These are phyloP conservation scores for Sabuloglossum arenarium DNA, from an alignment of 495 filamentous ascomycete genomes.

Conservation along the genomic window DNA sequence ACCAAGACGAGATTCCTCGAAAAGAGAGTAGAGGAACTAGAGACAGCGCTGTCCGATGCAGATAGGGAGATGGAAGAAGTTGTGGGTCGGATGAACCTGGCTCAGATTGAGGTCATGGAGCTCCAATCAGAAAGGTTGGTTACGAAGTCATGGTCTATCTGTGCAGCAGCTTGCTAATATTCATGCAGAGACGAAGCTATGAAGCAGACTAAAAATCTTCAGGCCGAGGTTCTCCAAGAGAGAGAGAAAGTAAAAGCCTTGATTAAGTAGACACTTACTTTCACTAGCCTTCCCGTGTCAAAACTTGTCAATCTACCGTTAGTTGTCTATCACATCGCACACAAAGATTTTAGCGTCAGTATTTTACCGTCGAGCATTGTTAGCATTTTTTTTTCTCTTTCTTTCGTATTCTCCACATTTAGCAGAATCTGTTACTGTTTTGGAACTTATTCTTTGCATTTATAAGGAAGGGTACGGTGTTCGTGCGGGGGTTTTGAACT, in stretches of 20 bases:
- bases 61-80: constrained; percentile 92
- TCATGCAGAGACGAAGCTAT: constrained; percentile 57
- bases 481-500: not conserved
- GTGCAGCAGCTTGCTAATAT: constrained; percentile 14
- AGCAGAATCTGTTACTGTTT: not conserved
- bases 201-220: constrained; percentile 57
- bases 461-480: not conserved
- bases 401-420: too few relatives aligned
- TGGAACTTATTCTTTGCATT: not conserved
- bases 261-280: constrained; percentile 7
- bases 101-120: constrained; percentile 84
- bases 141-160: constrained; percentile 4
- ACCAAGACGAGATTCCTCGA: constrained; percentile 53
- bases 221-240: constrained; percentile 39
- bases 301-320: not conserved
- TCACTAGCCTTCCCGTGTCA: not conserved
- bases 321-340: not conserved
- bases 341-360: not conserved
- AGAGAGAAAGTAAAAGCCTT: constrained; percentile 28
- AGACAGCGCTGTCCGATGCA: constrained; percentile 58
- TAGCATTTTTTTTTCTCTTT: not conserved
- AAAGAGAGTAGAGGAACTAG: constrained; percentile 56
- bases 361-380: not conserved
- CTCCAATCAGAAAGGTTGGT: constrained; percentile 70
- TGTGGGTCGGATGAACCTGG: constrained; percentile 73